These are phyloP conservation scores for Apiospora sp. DNA, from an alignment of 2,329 filamentous ascomycete genomes.

Conservation along the genomic window DNA sequence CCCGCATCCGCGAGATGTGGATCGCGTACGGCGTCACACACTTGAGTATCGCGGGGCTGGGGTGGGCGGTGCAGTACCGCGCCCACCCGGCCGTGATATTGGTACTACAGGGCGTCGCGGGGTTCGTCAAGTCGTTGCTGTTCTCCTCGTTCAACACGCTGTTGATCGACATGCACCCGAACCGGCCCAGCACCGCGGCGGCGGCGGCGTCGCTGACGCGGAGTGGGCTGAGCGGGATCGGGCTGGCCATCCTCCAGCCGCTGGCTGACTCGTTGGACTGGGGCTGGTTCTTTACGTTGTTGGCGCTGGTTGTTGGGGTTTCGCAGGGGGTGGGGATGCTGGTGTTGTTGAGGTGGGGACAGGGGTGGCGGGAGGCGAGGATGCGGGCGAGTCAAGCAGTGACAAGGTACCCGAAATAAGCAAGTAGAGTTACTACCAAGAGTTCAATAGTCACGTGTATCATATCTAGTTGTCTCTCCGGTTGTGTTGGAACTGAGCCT, in stretches of 20 bases:
- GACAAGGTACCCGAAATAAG: too few relatives aligned
- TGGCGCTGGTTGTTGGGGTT: conserved; percentile 16
- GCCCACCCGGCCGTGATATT: conserved; percentile 23
- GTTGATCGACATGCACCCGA: conserved; percentile 24
- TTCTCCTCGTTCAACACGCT: conserved; percentile 26
- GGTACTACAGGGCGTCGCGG: conserved; percentile 16
- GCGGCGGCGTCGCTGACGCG: conserved; percentile 23
- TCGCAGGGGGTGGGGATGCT: neutral
- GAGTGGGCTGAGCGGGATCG: conserved; percentile 24
- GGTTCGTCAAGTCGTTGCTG: conserved; percentile 16
- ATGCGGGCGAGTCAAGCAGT: neutral
- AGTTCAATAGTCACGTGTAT: too few relatives aligned
- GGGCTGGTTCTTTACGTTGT: conserved; percentile 26
- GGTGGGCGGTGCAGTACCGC: conserved; percentile 15
- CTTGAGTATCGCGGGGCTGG: conserved; percentile 21
- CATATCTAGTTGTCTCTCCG: too few relatives aligned
- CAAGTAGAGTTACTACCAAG: too few relatives aligned
- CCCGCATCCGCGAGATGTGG: conserved; percentile 25
- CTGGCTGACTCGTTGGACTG: conserved; percentile 15
- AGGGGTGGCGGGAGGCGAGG: neutral
- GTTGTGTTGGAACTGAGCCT: too few relatives aligned
- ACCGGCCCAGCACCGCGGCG: conserved; percentile 25
- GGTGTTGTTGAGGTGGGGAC: neutral
- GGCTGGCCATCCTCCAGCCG: conserved; percentile 24
- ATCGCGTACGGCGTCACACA: conserved; percentile 21